phyloP scores from a whole-genome alignment of 768 basidiomycete genomes.

The Lentinula edodes region DNA sequence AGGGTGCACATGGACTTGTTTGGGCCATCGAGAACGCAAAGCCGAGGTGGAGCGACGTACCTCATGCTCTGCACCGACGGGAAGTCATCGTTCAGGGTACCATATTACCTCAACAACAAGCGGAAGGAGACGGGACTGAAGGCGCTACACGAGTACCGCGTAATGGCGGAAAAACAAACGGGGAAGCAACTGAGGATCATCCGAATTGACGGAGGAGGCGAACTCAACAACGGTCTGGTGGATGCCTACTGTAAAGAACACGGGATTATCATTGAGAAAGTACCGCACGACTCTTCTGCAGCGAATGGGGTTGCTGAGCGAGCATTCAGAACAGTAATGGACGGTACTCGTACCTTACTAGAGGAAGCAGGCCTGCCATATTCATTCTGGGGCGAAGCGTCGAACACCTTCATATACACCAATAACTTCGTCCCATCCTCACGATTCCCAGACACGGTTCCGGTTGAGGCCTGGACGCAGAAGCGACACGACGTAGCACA shows the following conservation, averaged over 20 bases:
- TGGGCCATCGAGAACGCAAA: constrained; percentile 15
- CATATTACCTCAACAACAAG: constrained; percentile 19
- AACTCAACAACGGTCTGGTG: constrained; percentile 20
- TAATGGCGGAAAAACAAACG: constrained; percentile 13
- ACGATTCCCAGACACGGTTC: neutral
- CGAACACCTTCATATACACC: neutral
- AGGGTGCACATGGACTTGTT: constrained; percentile 19
- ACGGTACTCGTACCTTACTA: constrained; percentile 8
- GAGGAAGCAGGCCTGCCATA: neutral
- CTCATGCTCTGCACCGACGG: constrained; percentile 21
- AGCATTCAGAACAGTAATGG: constrained; percentile 14
- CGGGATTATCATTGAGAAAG: constrained; percentile 18
- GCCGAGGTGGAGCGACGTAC: constrained; percentile 13
- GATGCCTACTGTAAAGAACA: constrained; percentile 8
- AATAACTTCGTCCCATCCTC: neutral
- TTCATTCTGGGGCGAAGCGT: neutral
- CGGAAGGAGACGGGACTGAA: constrained; percentile 10
- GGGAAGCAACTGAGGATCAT: constrained; percentile 6
- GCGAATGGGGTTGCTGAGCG: constrained; percentile 22
- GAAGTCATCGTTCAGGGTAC: constrained; percentile 8
- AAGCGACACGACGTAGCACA: neutral
- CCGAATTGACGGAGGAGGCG: constrained; percentile 20
- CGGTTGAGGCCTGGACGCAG: neutral
- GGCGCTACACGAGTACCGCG: constrained; percentile 13
- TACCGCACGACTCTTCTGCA: constrained; percentile 17